Evolutionary conservation across 106 monocot species (phyloP), one percentile per base, ranked within the genome.

Genomic region (Dendrobium officinale): DNA sequence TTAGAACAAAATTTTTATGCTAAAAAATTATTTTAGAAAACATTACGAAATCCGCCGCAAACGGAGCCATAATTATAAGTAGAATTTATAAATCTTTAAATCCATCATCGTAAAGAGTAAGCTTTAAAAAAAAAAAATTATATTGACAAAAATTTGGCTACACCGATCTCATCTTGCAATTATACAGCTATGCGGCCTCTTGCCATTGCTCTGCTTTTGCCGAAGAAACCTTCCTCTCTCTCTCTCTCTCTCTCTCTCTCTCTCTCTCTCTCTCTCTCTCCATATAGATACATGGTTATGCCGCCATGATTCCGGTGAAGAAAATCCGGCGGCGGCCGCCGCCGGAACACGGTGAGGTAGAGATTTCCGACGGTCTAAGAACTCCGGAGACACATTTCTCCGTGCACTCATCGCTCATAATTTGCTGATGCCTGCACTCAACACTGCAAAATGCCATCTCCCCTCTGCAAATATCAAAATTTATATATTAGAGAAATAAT

Each of bases 381-480:
- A 48, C 76, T n/a, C 42, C 61, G 5, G 87, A 31, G 4, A 85
- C 76, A n/a, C 86, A 87, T 26, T 84, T 90, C 67, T 92, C 89
- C 56, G 84, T 80, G 76, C 75, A 88, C 56, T 92, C 92, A 37
- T 92, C 89, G 72, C 56, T 86, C 42, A 80, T 72, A 17, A 92
- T 92, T 61, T 89, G 88, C 66, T 81, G 81, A 80, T 84, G 84
- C 42, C 92, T 77, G 80, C 92, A 92, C 77, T 92, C 92, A 66
- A 77, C 77, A 78, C 92, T 90, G 73, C 92, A 92, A 72, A 92
- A 92, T 42, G 82, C 89, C 45, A 83, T 86, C 84, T 92, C 92
- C 41, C 92, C 91, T 81, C 91, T 91, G 88, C 16, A 79, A 27
- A 11, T 0, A 44, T 4, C 10, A 24, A 3, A 24, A 26, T 18